phyloP scores from a whole-genome alignment of 2,329 filamentous ascomycete species.

The Aschersonia sp. region DNA sequence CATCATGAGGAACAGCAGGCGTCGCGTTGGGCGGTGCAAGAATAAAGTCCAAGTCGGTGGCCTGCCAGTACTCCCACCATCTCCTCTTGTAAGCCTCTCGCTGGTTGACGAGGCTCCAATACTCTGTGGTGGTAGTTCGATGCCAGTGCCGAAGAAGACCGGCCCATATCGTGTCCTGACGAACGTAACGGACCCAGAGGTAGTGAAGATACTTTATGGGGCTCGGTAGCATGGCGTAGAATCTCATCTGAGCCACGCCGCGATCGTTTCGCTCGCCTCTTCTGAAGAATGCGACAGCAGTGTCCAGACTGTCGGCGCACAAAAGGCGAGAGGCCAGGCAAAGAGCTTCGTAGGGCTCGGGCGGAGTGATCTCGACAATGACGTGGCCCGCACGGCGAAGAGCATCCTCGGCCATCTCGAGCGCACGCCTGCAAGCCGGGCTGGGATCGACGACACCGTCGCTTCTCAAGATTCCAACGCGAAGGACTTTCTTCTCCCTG shows the following conservation, averaged over 20 bases:
- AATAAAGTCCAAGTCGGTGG: conserved; percentile 59
- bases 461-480: conserved; percentile 63
- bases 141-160: conserved; percentile 60
- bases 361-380: conserved; percentile 48
- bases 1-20: conserved; percentile 73
- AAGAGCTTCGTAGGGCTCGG: conserved; percentile 61
- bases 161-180: conserved; percentile 64
- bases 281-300: conserved; percentile 63
- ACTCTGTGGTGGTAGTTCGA: conserved; percentile 59
- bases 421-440: conserved; percentile 66
- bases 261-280: conserved; percentile 67
- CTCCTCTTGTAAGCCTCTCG: conserved; percentile 63
- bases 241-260: conserved; percentile 61
- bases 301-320: conserved; percentile 71
- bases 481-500: conserved; percentile 45
- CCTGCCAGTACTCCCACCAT: conserved; percentile 81
- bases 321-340: conserved; percentile 66
- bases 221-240: conserved; percentile 58
- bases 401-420: conserved; percentile 56
- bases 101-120: conserved; percentile 67
- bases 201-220: conserved; percentile 77
- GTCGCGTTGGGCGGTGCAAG: conserved; percentile 80
- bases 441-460: conserved; percentile 77
- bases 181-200: conserved; percentile 76
- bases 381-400: conserved; percentile 62